Base-by-base conservation (phyloP, 148 eudicot genomes). In the Nepenthes mirabilis region DNA sequence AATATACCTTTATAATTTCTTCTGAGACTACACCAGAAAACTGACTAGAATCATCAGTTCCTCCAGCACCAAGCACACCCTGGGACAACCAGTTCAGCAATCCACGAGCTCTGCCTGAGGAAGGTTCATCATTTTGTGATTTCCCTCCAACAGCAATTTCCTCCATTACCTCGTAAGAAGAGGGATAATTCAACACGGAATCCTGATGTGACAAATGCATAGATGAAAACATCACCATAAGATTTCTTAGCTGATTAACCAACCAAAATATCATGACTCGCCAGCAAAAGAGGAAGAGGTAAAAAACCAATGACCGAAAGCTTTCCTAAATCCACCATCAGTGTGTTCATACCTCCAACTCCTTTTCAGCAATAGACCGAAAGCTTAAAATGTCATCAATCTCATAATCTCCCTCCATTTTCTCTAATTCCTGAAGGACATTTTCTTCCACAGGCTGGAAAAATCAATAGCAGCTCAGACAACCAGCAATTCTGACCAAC, bases 31-130 rank as follows among this genome's bases (percentile, higher is more conserved):
- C 95, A 60, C 99, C 99, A 68, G 96, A 93, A 78, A 93, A 93
- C 71, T 86, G 91, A 67, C 75, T 78, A 54, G 99, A 86, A 77
- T 88, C 99, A 74, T 88, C 91, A 43, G 96, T 88, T 74, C 99
- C 99, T 47, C 96, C 96, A 64, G 91, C 99, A 71, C 99, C 99
- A 62, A 93, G 95, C 77, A 93, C 85, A 67, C 99, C 99, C 72
- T 80, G 86, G 53, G 99, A 93, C 58, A 93, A 76, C 99, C 99
- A 93, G 64, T 89, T 86, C 70, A 93, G 66, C 99, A 96, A 93
- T 70, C 99, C 95, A 70, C 91, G 91, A 58, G 91, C 68, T 77
- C 64, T 82, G 67, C 72, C 73, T 43, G 94, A 71, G 47, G 79
- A 50, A 58, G 65, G 76, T 55, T 86, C 94, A 59, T 83, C 86